phyloP scores from a whole-genome alignment of 2,329 filamentous ascomycete species.

The Cytospora chrysosperma region DNA sequence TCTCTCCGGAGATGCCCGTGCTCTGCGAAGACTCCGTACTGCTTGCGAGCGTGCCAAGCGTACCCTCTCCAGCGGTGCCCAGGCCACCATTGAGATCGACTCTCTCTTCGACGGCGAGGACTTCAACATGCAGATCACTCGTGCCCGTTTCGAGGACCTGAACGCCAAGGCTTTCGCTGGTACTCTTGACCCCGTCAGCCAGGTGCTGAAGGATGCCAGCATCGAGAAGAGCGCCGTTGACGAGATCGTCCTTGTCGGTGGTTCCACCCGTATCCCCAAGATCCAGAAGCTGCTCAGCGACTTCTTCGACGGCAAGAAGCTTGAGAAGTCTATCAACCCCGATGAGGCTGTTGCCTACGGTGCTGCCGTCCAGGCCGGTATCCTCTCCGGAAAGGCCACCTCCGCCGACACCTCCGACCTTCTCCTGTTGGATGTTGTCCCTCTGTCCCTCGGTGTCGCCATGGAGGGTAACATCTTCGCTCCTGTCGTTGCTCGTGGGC shows the following conservation, averaged over 20 bases:
- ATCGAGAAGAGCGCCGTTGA: slow-evolving; percentile 91
- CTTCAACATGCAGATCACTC: slow-evolving; percentile 95
- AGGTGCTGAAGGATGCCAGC: slow-evolving; percentile 89
- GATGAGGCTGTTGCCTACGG: slow-evolving; percentile 99
- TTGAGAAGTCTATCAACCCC: slow-evolving; percentile 99
- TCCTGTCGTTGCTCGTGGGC: slow-evolving; percentile 79
- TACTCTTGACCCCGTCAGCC: slow-evolving; percentile 91
- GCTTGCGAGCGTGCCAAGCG: slow-evolving; percentile 99
- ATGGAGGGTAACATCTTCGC: slow-evolving; percentile 99
- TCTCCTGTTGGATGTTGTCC: slow-evolving; percentile 92
- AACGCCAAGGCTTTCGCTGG: slow-evolving; percentile 94
- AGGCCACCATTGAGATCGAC: slow-evolving; percentile 98
- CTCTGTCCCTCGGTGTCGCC: slow-evolving; percentile 94
- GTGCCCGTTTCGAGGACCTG: slow-evolving; percentile 97
- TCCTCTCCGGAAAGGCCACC: slow-evolving; percentile 96
- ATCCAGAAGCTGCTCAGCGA: slow-evolving; percentile 99
- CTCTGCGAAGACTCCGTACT: slow-evolving; percentile 91
- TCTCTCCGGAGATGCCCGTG: slow-evolving; percentile 80
- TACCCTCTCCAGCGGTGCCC: slow-evolving; percentile 94
- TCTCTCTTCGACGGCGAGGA: slow-evolving; percentile 98
- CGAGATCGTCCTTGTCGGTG: slow-evolving; percentile 98
- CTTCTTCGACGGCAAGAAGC: slow-evolving; percentile 99
- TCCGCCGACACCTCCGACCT: slow-evolving; percentile 93
- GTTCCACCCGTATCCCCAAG: slow-evolving; percentile 96
- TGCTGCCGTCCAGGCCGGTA: slow-evolving; percentile 97